phyloP scores from a whole-genome alignment of 371 early-diverging fungal species.

The Mortierella sp. region DNA sequence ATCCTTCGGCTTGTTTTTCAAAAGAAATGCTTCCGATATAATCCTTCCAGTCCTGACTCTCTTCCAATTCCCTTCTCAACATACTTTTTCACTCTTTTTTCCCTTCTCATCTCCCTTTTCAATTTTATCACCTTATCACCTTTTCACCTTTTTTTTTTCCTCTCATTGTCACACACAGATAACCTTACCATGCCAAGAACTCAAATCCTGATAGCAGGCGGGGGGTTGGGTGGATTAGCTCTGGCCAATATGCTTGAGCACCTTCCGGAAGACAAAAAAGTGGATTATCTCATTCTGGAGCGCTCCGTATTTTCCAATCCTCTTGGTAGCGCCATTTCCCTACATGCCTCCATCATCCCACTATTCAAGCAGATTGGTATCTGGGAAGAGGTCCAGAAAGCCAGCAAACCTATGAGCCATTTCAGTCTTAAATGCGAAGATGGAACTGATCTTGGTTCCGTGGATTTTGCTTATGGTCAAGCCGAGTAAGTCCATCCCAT shows the following conservation, averaged over 20 bases:
- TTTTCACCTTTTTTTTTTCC: background rate
- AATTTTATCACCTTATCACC: background rate
- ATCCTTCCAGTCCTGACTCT: background rate
- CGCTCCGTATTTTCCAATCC: constrained; percentile 29
- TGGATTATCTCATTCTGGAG: constrained; percentile 54
- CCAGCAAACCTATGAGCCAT: constrained; percentile 55
- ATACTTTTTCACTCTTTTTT: background rate
- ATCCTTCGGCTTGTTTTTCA: too few relatives aligned
- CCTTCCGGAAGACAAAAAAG: constrained; percentile 39
- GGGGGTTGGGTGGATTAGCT: constrained; percentile 41
- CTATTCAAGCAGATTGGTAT: constrained; percentile 47
- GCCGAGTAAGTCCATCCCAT: background rate
- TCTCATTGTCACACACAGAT: background rate
- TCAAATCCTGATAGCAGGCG: constrained; percentile 50
- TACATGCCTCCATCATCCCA: constrained; percentile 48
- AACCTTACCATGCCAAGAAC: constrained; percentile 14
- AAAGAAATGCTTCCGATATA: too few relatives aligned
- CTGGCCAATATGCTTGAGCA: constrained; percentile 52
- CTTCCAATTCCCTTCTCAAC: background rate
- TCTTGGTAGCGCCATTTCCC: constrained; percentile 50
- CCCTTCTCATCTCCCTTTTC: background rate
- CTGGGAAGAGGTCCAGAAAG: constrained; percentile 41
- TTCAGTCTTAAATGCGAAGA: constrained; percentile 49
- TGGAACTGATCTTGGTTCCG: constrained; percentile 48
- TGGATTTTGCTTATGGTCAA: constrained; percentile 44